Conservation (phyloP, 495 filamentous ascomycete genomes). For the Mycothermus thermophilus region DNA sequence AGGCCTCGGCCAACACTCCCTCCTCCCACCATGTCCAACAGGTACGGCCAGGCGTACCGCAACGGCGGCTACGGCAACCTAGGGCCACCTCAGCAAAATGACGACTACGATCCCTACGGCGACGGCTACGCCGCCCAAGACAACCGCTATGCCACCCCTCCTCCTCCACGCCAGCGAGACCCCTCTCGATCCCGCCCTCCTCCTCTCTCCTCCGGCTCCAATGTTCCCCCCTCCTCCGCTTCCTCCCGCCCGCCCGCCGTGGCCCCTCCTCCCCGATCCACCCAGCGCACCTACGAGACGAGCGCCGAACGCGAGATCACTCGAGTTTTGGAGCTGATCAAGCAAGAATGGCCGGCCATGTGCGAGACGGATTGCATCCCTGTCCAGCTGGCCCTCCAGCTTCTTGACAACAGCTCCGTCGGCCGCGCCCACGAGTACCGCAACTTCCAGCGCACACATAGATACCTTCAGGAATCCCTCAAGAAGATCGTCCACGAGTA, state of each 20-base stretch:
- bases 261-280: slow-evolving; percentile 17
- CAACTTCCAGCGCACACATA: slow-evolving; percentile 66
- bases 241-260: slow-evolving; percentile 12
- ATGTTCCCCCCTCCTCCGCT: slow-evolving; percentile 4
- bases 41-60: slow-evolving; percentile 30
- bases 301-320: slow-evolving; percentile 34
- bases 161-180: slow-evolving; percentile 15
- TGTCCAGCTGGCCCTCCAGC: slow-evolving; percentile 78
- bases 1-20: no score
- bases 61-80: slow-evolving; percentile 22
- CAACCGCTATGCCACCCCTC: slow-evolving; percentile 25
- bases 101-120: slow-evolving; percentile 34
- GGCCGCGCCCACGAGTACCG: slow-evolving; percentile 77
- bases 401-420: slow-evolving; percentile 87
- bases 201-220: slow-evolving; percentile 4
- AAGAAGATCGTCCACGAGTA: slow-evolving; percentile 97
- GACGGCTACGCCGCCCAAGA: slow-evolving; percentile 31
- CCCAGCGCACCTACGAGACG: slow-evolving; percentile 22
- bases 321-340: slow-evolving; percentile 48
- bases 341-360: slow-evolving; percentile 86
- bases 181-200: slow-evolving; percentile 10
- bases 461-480: slow-evolving; percentile 74
- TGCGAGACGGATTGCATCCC: slow-evolving; percentile 74
- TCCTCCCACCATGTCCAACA: slow-evolving; percentile 28
- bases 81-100: slow-evolving; percentile 18